These are phyloP conservation scores for Fusarium sp. DNA, from an alignment of 2,329 filamentous ascomycete genomes.

Conservation along the genomic window DNA sequence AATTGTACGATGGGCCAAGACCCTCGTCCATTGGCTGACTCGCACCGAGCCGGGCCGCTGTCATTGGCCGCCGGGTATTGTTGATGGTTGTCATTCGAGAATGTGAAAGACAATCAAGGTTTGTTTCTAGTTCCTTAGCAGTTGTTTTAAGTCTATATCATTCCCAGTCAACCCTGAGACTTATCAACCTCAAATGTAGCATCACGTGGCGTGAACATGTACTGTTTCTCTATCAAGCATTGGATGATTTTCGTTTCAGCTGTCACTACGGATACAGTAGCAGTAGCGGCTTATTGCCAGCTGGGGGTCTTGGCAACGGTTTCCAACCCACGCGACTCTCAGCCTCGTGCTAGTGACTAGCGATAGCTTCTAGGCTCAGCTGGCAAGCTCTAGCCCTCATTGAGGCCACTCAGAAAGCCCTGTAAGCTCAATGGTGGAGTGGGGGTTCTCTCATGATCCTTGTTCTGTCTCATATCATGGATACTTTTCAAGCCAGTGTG, in stretches of 20 bases:
- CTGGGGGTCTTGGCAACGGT: conserved; percentile 39
- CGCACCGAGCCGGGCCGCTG: conserved; percentile 21
- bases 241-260: conserved; percentile 14
- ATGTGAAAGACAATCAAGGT: conserved; percentile 9
- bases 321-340: conserved; percentile 13
- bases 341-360: conserved; percentile 41
- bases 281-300: conserved; percentile 16
- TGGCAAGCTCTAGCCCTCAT: conserved; percentile 30
- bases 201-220: conserved; percentile 21
- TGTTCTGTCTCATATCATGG: conserved; percentile 19
- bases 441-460: conserved; percentile 16
- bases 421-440: conserved; percentile 25
- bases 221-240: not conserved
- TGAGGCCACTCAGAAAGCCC: conserved; percentile 31
- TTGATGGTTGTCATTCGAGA: conserved; percentile 26
- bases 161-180: not conserved
- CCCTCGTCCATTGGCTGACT: conserved; percentile 40
- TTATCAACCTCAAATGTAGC: not conserved
- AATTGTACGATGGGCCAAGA: conserved; percentile 49
- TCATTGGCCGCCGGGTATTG: conserved; percentile 21
- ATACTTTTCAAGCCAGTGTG: conserved; percentile 6
- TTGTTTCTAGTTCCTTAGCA: conserved; percentile 21
- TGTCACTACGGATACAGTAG: conserved; percentile 13
- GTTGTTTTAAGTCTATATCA: conserved; percentile 9
- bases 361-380: conserved; percentile 33